Base-by-base conservation (phyloP, 257 asterid genomes). In the Verbena officinalis region DNA sequence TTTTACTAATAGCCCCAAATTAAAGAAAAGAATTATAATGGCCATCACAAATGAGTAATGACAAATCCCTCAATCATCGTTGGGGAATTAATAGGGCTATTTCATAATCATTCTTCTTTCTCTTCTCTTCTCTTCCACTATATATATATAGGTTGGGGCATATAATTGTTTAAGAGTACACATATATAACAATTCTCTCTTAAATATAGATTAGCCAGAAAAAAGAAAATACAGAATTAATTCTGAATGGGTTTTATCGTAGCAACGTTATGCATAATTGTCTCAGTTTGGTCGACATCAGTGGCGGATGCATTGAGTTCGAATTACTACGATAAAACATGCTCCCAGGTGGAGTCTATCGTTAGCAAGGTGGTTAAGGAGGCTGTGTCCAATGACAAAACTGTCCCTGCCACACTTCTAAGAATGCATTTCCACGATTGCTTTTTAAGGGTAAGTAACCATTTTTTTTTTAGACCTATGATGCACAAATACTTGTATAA, bases 361-460 rank as follows among this genome's bases (percentile, higher is more conserved):
- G 74, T 90, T 4, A 71, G 77, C 22, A 68, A 81, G 27, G 77
- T 77, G 0, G 83, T 87, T 1, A 68, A 48, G 42, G 83, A 87
- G 0, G 92, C 87, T 3, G 50, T 80, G 4, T 45, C 58, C 0
- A 81, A 78, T 45, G 96, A 90, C 63, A 83, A 55, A 11, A 85
- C 67, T 0, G 86, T 83, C 33, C 92, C 92, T 3, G 92, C 95
- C 2, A 77, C 95, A 12, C 77, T 90, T 52, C 84, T 90, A 50
- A 75, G 96, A 64, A 75, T 90, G 95, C 97, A 90, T 66, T 90
- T 90, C 80, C 97, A 90, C 31, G 97, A 90, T 74, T 90, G 96
- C 51, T 87, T 90, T 54, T 30, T 90, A 59, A 78, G 96, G 88
- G 97, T 87, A 72, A 44, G 55, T 42, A 20, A 52, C 53, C 16